Evolutionary conservation across 164 flowering plant genomes (phyloP).

Genomic region (Berberis vulgaris): DNA sequence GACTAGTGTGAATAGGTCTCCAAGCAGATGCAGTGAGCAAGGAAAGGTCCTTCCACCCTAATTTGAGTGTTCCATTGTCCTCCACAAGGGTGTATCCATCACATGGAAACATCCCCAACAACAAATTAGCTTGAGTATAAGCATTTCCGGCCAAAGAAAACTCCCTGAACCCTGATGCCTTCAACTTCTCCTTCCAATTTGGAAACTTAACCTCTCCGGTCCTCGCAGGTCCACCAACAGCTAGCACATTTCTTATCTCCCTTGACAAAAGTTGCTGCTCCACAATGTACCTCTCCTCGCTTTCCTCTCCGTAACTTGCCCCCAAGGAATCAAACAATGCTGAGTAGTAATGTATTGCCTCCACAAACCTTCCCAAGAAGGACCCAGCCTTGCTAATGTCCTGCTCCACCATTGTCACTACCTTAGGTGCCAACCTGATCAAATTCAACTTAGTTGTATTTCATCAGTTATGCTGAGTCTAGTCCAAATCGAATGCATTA

Average conservation of each 20-base stretch:
- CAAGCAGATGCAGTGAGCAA: conserved; percentile 98
- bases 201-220: conserved; percentile 63
- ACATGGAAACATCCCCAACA: conserved; percentile 91
- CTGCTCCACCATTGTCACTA: conserved; percentile 95
- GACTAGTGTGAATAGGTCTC: conserved; percentile 43
- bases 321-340: conserved; percentile 94
- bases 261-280: conserved; percentile 87
- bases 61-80: conserved; percentile 86
- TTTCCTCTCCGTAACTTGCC: conserved; percentile 91
- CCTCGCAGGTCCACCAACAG: conserved; percentile 74
- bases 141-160: conserved; percentile 88
- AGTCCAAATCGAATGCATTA: too few species aligned
- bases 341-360: conserved; percentile 97
- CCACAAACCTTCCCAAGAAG: conserved; percentile 86
- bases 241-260: conserved; percentile 66
- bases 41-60: conserved; percentile 96
- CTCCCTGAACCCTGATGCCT: conserved; percentile 70
- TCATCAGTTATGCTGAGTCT: too few species aligned
- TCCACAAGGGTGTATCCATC: conserved; percentile 92
- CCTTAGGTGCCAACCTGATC: conserved; percentile 83
- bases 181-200: conserved; percentile 88
- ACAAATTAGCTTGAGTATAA: conserved; percentile 82
- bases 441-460: not conserved
- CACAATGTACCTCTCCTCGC: conserved; percentile 88
- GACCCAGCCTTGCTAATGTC: conserved; percentile 86